Conservation (phyloP, 305 asterid species). For the Rubia tinctorum region DNA sequence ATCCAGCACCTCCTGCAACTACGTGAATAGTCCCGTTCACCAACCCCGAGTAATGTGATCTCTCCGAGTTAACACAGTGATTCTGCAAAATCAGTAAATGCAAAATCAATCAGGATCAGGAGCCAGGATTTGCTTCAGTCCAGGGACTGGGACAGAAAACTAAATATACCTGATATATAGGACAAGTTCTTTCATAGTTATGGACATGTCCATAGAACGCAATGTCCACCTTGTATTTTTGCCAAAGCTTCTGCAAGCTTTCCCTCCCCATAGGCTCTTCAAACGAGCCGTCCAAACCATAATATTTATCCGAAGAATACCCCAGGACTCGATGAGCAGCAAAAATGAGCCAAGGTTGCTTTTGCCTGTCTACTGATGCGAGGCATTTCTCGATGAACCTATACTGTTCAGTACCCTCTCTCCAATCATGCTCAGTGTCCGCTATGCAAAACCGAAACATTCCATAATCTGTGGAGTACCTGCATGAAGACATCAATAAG, state of each 20-base stretch:
- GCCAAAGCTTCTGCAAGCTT: slow-evolving; percentile 93
- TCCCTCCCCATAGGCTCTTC: slow-evolving; percentile 92
- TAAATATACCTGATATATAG: slow-evolving; percentile 48
- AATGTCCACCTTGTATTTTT: slow-evolving; percentile 87
- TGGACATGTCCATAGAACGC: slow-evolving; percentile 87
- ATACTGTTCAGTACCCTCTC: slow-evolving; percentile 88
- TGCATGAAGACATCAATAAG: slow-evolving; percentile 19
- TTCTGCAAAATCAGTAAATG: slow-evolving; percentile 27
- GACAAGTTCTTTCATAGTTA: slow-evolving; percentile 81
- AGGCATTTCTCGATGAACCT: slow-evolving; percentile 85
- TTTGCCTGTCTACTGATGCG: slow-evolving; percentile 79
- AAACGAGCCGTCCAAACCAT: slow-evolving; percentile 70
- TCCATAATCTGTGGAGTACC: slow-evolving; percentile 95
- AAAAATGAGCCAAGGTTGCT: slow-evolving; percentile 94
- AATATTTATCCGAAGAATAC: slow-evolving; percentile 60
- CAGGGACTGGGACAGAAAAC: not conserved
- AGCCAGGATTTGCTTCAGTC: not conserved
- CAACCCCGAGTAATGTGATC: slow-evolving; percentile 38
- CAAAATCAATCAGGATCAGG: not conserved
- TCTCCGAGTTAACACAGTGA: slow-evolving; percentile 40
- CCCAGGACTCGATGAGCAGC: slow-evolving; percentile 87
- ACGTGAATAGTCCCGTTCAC: slow-evolving; percentile 52
- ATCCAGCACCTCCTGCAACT: slow-evolving; percentile 52
- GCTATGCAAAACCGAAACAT: slow-evolving; percentile 96
- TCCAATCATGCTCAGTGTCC: slow-evolving; percentile 94